Base-by-base conservation (phyloP, 2,329 filamentous ascomycete species). In the Ophiostoma novo-ulmi region DNA sequence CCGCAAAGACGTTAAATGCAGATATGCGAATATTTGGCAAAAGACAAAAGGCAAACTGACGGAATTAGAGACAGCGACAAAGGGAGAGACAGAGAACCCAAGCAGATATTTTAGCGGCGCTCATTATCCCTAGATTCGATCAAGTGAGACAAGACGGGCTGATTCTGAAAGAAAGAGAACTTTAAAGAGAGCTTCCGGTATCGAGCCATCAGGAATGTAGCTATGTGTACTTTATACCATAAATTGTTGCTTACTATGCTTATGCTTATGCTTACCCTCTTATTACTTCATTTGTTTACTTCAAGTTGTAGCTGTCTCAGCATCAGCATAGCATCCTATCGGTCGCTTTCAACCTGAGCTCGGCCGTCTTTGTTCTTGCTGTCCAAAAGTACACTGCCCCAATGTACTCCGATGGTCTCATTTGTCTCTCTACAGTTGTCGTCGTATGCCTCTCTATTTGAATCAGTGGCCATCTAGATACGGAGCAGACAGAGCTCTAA, bases 1-100 rank as follows among this genome's bases (percentile, higher is more conserved):
- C 52, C 52, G 52, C 52, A 58, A 58, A 58, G 52, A 58, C 52
- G 52, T 58, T 31, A 26, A 58, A 20, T 48, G 52, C 52, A 58
- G 52, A 58, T 58, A 26, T 58, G n/a, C n/a, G 52, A 26, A 58
- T 58, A 26, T 5, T 4, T 22, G 22, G 14, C 2, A 58, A 58
- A 48, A 55, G 10, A 58, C 5, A 31, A 26, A 6, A 48, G 17
- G n/a, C n/a, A 58, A 58, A 55, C n/a, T 10, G 48, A 58, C 52
- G 52, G 52, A 26, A 58, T 26, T 26, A 58, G 7, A 58, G 52
- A 31, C 52, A 31, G 52, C 13, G 22, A 58, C 52, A 58, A 26
- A 58, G 52, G 22, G 22, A 58, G n/a, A 26, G 52, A 17, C 3
- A 26, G 10, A 58, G 22, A 22, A 10, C 52, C 52, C 52, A 26